Evolutionary conservation across 2,329 filamentous ascomycete species (phyloP), one percentile per base, ranked within the genome.

Genomic region (Fusarium pseudograminearum): DNA sequence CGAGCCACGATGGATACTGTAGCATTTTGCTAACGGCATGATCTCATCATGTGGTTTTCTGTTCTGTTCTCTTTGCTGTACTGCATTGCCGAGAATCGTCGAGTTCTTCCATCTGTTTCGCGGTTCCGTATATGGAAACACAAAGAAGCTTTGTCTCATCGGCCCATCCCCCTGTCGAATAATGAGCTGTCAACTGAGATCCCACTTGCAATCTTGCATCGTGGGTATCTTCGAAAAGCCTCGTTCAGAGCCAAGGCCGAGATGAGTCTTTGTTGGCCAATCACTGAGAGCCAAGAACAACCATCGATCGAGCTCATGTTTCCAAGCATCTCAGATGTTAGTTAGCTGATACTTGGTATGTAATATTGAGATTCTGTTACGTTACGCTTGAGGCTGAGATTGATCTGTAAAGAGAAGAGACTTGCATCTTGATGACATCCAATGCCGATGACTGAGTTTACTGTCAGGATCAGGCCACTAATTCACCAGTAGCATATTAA

Each of bases 181-280:
- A 48, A 41, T 67, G 33, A 45, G 45, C 53, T 44, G 18, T 22
- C 38, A 55, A 22, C 22, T 16, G 28, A 38, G 24, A 57, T 57
- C 47, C 65, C 65, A 71, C 55, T 57, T 48, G 46, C 42, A 61
- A 67, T 52, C 63, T 64, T 63, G 46, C 50, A 57, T 67, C 68
- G 61, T 63, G 46, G 65, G 50, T 71, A 53, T 57, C 9, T 33
- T n/a, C 62, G 53, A 46, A 36, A 51, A 44, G 41, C 45, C 24
- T 69, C 46, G n/a, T 30, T 20, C 26, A 44, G 50, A 26, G 45
- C 42, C 46, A 52, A 58, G 50, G 44, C 26, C 31, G 31, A 65
- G 42, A 30, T 50, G 41, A 50, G 28, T n/a, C 34, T 61, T 51
- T 40, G 31, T 33, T 33, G 33, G 31, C 36, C 20, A 61, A 42